These are phyloP conservation scores for Penicillium crystallinum DNA, from an alignment of 495 filamentous ascomycete genomes.

Conservation along the genomic window DNA sequence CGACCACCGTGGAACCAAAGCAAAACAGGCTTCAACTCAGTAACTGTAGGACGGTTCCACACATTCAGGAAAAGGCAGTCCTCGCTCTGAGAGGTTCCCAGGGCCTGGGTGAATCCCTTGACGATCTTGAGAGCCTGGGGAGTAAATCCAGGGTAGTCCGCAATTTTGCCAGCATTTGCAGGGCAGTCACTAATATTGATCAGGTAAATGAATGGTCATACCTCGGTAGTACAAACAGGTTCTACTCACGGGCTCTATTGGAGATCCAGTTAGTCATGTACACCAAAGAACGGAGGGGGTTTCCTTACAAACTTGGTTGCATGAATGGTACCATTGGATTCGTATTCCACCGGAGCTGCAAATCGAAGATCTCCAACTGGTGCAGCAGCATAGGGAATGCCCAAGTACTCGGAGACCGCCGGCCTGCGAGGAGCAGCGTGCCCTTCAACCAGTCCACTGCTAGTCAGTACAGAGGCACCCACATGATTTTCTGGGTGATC, in stretches of 20 bases:
- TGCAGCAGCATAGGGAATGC: slow-evolving; percentile 45
- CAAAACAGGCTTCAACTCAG: slow-evolving; percentile 28
- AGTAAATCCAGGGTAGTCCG: slow-evolving; percentile 27
- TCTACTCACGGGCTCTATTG: not conserved
- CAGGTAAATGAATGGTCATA: not conserved
- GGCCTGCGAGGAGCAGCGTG: slow-evolving; percentile 36
- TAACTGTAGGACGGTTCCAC: slow-evolving; percentile 28
- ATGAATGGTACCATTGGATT: not conserved
- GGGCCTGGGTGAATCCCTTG: slow-evolving; percentile 19
- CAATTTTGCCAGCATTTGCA: not conserved
- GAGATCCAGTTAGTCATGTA: not conserved
- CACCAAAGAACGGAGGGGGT: not conserved
- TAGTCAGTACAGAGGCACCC: slow-evolving; percentile 3
- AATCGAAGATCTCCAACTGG: slow-evolving; percentile 47
- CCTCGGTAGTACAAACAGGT: not conserved
- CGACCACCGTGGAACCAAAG: slow-evolving; percentile 37
- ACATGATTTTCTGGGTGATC: not conserved
- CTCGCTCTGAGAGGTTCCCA: slow-evolving; percentile 26
- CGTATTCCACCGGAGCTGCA: slow-evolving; percentile 25
- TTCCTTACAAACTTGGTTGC: not conserved
- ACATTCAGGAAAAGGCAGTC: slow-evolving; percentile 48
- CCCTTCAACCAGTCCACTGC: slow-evolving; percentile 41
- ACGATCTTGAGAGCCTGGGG: slow-evolving; percentile 24
- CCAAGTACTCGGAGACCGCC: slow-evolving; percentile 45
- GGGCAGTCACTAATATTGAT: slow-evolving; percentile 2